Evolutionary conservation across 2,329 filamentous ascomycete genomes (phyloP).

Genomic region (Herpotrichia juniperi): DNA sequence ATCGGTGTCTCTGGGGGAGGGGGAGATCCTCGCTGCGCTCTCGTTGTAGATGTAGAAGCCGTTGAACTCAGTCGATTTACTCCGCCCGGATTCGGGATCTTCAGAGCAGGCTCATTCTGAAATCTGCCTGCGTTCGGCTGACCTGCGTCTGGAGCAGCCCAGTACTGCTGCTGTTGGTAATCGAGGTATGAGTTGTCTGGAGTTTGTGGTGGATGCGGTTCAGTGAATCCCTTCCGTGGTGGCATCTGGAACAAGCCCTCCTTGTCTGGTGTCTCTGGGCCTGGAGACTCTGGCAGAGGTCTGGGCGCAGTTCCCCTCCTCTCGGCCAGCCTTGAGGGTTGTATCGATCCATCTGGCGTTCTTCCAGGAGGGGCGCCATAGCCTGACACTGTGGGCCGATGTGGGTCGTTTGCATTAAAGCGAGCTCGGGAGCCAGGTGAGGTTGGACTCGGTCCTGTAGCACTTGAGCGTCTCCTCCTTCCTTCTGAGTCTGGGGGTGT

Average conservation of each 20-base stretch:
- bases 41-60: conserved; percentile 90
- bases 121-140: conserved; percentile 18
- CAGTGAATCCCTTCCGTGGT: conserved; percentile 43
- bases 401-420: conserved; percentile 56
- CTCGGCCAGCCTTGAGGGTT: conserved; percentile 74
- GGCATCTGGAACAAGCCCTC: conserved; percentile 79
- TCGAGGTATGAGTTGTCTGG: conserved; percentile 56
- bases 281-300: conserved; percentile 81
- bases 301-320: conserved; percentile 81
- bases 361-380: conserved; percentile 48
- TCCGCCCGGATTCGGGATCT: conserved; percentile 58
- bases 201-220: conserved; percentile 5
- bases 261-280: conserved; percentile 75
- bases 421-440: conserved; percentile 45
- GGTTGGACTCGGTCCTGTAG: conserved; percentile 33
- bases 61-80: conserved; percentile 75
- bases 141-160: conserved; percentile 52
- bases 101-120: conserved; percentile 48
- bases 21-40: conserved; percentile 88
- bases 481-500: conserved; percentile 41
- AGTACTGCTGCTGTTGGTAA: conserved; percentile 66
- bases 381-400: conserved; percentile 53
- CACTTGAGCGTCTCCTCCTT: conserved; percentile 33
- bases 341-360: conserved; percentile 38
- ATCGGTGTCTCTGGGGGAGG: conserved; percentile 92